phyloP scores from a whole-genome alignment of 2,329 filamentous ascomycete genomes.

The Teratosphaeria zuluensis region DNA sequence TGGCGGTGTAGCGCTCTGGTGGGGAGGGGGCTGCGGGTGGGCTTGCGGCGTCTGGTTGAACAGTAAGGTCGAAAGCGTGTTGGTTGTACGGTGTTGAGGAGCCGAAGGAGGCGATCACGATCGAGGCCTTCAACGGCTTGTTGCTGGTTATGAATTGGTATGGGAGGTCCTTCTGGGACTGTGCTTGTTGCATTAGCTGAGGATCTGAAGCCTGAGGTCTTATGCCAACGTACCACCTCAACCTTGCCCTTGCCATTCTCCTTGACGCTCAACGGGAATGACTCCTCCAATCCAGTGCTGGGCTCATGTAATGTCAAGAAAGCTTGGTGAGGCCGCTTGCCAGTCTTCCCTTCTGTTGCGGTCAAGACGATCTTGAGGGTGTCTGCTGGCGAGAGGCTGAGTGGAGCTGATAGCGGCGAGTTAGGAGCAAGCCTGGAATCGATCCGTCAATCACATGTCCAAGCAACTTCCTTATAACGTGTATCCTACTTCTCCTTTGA shows the following conservation, averaged over 20 bases:
- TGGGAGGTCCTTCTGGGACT: conserved; percentile 87
- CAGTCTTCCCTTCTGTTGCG: conserved; percentile 64
- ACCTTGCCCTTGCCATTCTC: conserved; percentile 78
- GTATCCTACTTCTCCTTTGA: conserved; percentile 49
- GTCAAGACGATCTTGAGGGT: conserved; percentile 75
- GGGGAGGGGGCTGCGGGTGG: conserved; percentile 53
- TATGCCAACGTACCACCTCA: conserved; percentile 58
- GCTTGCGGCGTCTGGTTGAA: conserved; percentile 54
- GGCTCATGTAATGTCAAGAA: conserved; percentile 76
- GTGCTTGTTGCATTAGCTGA: conserved; percentile 8
- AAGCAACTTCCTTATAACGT: background rate
- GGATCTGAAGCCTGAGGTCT: background rate
- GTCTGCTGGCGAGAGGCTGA: conserved; percentile 59
- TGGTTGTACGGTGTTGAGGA: conserved; percentile 56
- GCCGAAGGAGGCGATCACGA: conserved; percentile 76
- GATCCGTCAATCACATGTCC: background rate
- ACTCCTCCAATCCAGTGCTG: conserved; percentile 69
- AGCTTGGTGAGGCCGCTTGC: conserved; percentile 84
- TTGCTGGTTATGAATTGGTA: conserved; percentile 63
- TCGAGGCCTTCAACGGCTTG: conserved; percentile 63
- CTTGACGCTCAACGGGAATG: conserved; percentile 75
- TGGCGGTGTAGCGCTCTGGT: conserved; percentile 73
- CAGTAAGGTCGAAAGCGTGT: conserved; percentile 61
- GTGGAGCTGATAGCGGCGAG: conserved; percentile 44
- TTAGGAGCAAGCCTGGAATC: conserved; percentile 34